Evolutionary conservation across 768 basidiomycete species (phyloP).

Genomic region (Mycena olivaceomarginata): DNA sequence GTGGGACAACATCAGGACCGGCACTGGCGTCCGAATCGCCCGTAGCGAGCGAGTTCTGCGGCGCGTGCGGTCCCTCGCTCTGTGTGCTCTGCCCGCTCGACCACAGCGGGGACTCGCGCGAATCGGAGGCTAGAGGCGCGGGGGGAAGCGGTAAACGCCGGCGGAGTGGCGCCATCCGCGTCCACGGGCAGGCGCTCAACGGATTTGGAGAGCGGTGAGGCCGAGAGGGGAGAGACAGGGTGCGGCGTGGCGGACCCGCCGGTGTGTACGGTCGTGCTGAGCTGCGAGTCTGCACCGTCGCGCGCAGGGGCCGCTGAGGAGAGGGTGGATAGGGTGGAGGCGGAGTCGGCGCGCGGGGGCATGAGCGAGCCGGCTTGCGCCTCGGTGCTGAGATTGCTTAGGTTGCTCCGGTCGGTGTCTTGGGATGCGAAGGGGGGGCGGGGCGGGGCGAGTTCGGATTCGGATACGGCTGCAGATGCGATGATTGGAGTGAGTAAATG

Average conservation of each 20-base stretch:
- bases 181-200: no score
- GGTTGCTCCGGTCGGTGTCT: not conserved
- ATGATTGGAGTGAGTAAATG: not conserved
- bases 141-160: no score
- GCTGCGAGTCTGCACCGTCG: not conserved
- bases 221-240: constrained; percentile 45
- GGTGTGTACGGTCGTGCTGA: constrained; percentile 33
- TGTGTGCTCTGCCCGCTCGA: no score
- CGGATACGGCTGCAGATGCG: not conserved
- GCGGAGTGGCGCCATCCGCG: no score
- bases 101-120: no score
- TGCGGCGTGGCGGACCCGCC: constrained; percentile 46
- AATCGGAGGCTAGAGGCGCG: no score
- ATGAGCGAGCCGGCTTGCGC: constrained; percentile 30
- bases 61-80: no score
- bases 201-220: not conserved
- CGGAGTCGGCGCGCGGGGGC: not conserved
- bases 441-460: not conserved
- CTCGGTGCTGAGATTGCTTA: constrained; percentile 29
- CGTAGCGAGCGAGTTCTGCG: no score
- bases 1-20: no score
- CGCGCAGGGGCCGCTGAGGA: not conserved
- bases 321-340: not conserved
- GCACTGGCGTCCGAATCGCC: no score
- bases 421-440: not conserved